Evolutionary conservation across 768 basidiomycete genomes (phyloP).

Genomic region (Mycena pura): DNA sequence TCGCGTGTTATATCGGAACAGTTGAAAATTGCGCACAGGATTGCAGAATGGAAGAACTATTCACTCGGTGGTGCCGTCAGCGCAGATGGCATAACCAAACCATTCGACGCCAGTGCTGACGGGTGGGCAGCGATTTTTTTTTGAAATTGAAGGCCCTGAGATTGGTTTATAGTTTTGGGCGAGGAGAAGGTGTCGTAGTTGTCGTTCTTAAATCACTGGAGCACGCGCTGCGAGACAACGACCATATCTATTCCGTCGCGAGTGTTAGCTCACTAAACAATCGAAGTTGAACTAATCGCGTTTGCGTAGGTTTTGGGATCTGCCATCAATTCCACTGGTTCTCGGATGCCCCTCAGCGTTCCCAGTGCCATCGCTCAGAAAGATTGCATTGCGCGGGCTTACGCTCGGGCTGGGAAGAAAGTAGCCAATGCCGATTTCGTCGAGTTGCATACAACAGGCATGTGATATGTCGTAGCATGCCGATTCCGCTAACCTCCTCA

Average conservation of each 20-base stretch:
- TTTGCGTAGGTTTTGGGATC: slow-evolving; percentile 35
- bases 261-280: too few relatives aligned
- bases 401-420: slow-evolving; percentile 25
- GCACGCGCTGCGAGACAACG: slow-evolving; percentile 35
- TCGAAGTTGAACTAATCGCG: too few relatives aligned
- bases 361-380: slow-evolving; percentile 39
- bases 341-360: slow-evolving; percentile 32
- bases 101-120: neutral
- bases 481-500: neutral
- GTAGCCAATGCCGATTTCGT: slow-evolving; percentile 44
- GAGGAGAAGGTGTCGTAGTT: slow-evolving; percentile 26
- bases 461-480: neutral
- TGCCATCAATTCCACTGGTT: slow-evolving; percentile 37
- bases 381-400: slow-evolving; percentile 37
- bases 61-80: slow-evolving; percentile 10
- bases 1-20: neutral
- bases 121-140: neutral
- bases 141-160: neutral
- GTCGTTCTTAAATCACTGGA: slow-evolving; percentile 33
- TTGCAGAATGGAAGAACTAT: slow-evolving; percentile 20
- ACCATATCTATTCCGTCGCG: slow-evolving; percentile 37
- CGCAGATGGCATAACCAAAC: neutral
- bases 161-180: slow-evolving; percentile 14
- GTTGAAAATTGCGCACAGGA: slow-evolving; percentile 27
- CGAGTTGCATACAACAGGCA: slow-evolving; percentile 48